A percentile compares a stretch with the other conserved stretches of the same genome.
Evolutionary conservation across 2,329 filamentous ascomycete genomes (phyloP).

Genomic region (Graphilbum sp.): DNA sequence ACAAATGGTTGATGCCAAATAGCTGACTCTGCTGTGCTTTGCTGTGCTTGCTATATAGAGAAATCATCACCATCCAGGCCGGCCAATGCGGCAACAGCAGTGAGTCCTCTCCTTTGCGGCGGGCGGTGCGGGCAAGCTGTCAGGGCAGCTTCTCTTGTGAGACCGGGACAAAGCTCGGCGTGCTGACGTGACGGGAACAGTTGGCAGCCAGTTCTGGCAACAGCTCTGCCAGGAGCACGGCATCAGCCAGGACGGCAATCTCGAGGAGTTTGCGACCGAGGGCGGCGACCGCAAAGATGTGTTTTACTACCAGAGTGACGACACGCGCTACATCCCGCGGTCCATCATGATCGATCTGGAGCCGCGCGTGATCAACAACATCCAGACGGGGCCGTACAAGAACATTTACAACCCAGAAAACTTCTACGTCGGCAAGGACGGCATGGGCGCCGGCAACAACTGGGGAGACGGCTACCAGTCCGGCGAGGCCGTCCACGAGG

Average conservation of each 20-base stretch:
- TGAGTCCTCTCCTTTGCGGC: slow-evolving; percentile 40
- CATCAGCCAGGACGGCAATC: slow-evolving; percentile 91
- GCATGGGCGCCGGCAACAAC: slow-evolving; percentile 89
- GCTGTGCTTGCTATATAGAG: slow-evolving; percentile 33
- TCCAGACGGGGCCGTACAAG: slow-evolving; percentile 85
- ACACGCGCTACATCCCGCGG: slow-evolving; percentile 92
- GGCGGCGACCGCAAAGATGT: slow-evolving; percentile 97
- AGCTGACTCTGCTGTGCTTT: too few relatives aligned
- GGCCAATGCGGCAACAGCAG: slow-evolving; percentile 99
- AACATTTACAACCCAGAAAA: slow-evolving; percentile 99
- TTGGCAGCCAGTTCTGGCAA: slow-evolving; percentile 97
- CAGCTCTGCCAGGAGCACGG: slow-evolving; percentile 96
- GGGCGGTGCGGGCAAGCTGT: too few relatives aligned
- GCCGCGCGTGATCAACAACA: slow-evolving; percentile 78
- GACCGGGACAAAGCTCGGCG: too few relatives aligned
- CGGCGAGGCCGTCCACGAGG: slow-evolving; percentile 81
- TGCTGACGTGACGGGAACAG: too few relatives aligned
- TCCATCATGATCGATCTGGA: slow-evolving; percentile 93
- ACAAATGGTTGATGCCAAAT: too few relatives aligned
- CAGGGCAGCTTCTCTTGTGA: too few relatives aligned
- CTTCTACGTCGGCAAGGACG: slow-evolving; percentile 91
- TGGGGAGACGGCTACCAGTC: slow-evolving; percentile 95
- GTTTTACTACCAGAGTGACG: slow-evolving; percentile 98
- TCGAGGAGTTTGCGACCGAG: slow-evolving; percentile 95
- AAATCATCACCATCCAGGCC: slow-evolving; percentile 98